These are phyloP conservation scores for Chlamydomonas urium DNA, from an alignment of 139 green algal genomes.

Conservation along the genomic window DNA sequence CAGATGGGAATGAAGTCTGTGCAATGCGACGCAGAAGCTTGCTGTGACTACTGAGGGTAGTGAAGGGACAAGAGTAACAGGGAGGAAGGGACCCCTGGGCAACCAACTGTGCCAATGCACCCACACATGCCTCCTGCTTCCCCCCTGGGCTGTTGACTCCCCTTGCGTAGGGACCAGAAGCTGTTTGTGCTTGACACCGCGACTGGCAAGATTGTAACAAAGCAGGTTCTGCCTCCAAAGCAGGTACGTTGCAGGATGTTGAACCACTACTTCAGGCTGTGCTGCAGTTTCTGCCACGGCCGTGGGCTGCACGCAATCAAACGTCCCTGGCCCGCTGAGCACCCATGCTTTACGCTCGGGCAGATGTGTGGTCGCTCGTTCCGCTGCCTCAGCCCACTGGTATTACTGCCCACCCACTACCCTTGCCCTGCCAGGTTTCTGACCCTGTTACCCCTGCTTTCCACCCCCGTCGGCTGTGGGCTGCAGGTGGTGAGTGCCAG, in stretches of 20 bases:
- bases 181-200: conserved; percentile 44
- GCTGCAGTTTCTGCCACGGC: background rate
- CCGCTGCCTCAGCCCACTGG: background rate
- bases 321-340: background rate
- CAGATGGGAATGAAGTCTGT: background rate
- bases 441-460: too few species aligned
- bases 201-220: conserved; percentile 47
- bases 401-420: too few species aligned
- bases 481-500: conserved; percentile 28
- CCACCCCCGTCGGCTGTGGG: too few species aligned
- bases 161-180: conserved; percentile 30
- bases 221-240: conserved; percentile 2
- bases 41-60: background rate
- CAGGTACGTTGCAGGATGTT: background rate
- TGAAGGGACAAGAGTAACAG: background rate
- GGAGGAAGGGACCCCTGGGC: background rate
- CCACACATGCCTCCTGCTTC: background rate
- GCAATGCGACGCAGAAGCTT: background rate
- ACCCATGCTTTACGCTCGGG: background rate
- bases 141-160: background rate
- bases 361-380: too few species aligned
- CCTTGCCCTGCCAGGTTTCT: too few species aligned
- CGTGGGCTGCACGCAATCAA: background rate
- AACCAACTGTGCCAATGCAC: background rate
- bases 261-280: background rate